Conservation (phyloP, 345 rosid genomes). For the Euphorbia peplus region DNA sequence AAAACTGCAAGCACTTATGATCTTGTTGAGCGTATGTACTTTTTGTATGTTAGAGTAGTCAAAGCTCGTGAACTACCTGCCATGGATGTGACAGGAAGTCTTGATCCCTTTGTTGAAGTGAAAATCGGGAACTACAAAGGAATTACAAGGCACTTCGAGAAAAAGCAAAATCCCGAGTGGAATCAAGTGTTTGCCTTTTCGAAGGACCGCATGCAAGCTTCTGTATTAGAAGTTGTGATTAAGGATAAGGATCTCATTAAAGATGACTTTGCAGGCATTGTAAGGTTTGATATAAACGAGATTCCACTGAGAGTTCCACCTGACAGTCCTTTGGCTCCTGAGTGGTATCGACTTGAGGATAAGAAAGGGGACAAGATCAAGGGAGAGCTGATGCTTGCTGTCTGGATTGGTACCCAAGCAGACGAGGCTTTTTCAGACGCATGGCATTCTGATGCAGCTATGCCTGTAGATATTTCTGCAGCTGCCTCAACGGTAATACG, state of each 20-base stretch:
- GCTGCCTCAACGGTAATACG: slow-evolving; percentile 26
- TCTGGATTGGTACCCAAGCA: slow-evolving; percentile 40
- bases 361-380: slow-evolving; percentile 30
- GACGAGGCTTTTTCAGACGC: slow-evolving; percentile 36
- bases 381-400: slow-evolving; percentile 39
- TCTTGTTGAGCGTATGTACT: slow-evolving; percentile 36
- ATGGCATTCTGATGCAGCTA: slow-evolving; percentile 38
- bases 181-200: slow-evolving; percentile 39
- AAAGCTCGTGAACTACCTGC: slow-evolving; percentile 38
- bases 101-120: slow-evolving; percentile 35
- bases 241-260: slow-evolving; percentile 30
- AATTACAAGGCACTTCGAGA: slow-evolving; percentile 32
- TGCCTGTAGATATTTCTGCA: slow-evolving; percentile 17
- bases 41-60: slow-evolving; percentile 32
- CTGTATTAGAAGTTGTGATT: slow-evolving; percentile 26
- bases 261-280: slow-evolving; percentile 29
- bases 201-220: slow-evolving; percentile 36
- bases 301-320: slow-evolving; percentile 35
- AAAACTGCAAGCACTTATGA: slow-evolving; percentile 38
- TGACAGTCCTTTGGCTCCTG: slow-evolving; percentile 37
- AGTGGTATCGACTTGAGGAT: slow-evolving; percentile 34
- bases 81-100: slow-evolving; percentile 33
- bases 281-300: slow-evolving; percentile 29
- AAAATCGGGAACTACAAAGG: slow-evolving; percentile 34
- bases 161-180: slow-evolving; percentile 34